Base-by-base conservation (phyloP, 768 basidiomycete genomes). In the Rhodocollybia butyracea region DNA sequence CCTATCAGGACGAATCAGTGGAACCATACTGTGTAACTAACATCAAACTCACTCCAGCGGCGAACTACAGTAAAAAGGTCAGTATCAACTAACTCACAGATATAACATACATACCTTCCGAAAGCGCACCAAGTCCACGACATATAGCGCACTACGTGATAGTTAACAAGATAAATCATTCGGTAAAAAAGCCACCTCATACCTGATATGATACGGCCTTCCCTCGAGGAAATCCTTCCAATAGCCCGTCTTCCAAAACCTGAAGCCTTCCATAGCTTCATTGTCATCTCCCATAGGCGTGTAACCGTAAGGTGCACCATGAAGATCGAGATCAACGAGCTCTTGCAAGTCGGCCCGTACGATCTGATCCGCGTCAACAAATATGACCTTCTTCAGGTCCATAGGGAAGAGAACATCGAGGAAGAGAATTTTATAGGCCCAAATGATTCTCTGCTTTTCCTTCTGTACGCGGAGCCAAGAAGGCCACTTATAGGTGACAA, bases 371-470 rank as follows among this genome's bases (percentile, higher is more conserved):
- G 96, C 96, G 65, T 98, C 97, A 47, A 99, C 96, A 66, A 99
- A 98, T 61, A 99, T 95, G 59, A 99, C 96, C 68, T 97, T 97
- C 75, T 98, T 95, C 56, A 99, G 83, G 70, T 96, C 92, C 88
- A 98, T 94, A 2, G 97, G 97, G 82, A 99, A 99, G 6, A 98
- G 82, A 15, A 98, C 95, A 63, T 99, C 97, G 15, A 99, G 83
- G 82, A 99, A 99, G 40, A 99, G 85, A 59, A 99, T 99, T 74
- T 99, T 98, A 79, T 98, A 99, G 0, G 92, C 96, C 97, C 97
- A 98, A 61, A 99, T 99, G 54, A 96, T 88, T 10, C 97, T 83
- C 69, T 99, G 97, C 70, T 99, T 99, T 74, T 99, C 97, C 56
- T 88, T 94, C 67, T 98, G 97, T 13, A 84, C 84, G n/a, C 94